These are phyloP conservation scores for Penicillium sp. DNA, from an alignment of 2,329 filamentous ascomycete species.

Conservation along the genomic window DNA sequence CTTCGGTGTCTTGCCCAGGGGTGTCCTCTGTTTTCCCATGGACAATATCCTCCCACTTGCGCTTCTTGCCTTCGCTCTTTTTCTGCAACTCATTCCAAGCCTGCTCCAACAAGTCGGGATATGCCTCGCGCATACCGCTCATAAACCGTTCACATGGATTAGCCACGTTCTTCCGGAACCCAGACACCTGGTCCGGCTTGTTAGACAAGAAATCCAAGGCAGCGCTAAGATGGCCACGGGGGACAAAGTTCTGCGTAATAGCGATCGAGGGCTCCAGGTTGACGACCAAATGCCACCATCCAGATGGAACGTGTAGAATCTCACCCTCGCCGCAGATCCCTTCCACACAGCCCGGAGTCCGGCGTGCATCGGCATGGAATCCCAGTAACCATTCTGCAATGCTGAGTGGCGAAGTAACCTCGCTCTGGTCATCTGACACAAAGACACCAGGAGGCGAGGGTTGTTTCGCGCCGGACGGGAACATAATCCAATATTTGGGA, in stretches of 20 bases:
- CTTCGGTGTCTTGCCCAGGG: constrained; percentile 22
- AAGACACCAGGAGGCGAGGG: constrained; percentile 78
- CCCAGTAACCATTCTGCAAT: constrained; percentile 93
- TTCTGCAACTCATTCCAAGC: constrained; percentile 58
- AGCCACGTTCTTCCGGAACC: constrained; percentile 63
- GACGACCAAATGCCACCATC: constrained; percentile 95
- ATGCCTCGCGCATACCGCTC: constrained; percentile 52
- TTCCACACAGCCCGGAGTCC: constrained; percentile 67
- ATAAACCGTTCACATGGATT: constrained; percentile 71
- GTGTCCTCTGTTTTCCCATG: constrained; percentile 43
- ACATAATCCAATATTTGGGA: constrained; percentile 98
- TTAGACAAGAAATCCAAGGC: constrained; percentile 73
- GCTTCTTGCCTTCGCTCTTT: constrained; percentile 57
- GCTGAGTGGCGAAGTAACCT: constrained; percentile 85
- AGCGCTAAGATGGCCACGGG: constrained; percentile 60
- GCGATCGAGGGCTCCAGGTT: constrained; percentile 79
- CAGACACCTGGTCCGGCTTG: constrained; percentile 76
- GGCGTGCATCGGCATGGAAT: constrained; percentile 76
- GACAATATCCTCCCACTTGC: constrained; percentile 77
- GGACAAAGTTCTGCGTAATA: constrained; percentile 92
- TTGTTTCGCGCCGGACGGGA: constrained; percentile 57
- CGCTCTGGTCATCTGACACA: constrained; percentile 77
- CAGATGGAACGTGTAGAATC: constrained; percentile 81
- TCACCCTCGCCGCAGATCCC: constrained; percentile 77
- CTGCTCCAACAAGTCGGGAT: constrained; percentile 60